Base-by-base conservation (phyloP, 768 basidiomycete genomes). In the Mrakia frigida region DNA sequence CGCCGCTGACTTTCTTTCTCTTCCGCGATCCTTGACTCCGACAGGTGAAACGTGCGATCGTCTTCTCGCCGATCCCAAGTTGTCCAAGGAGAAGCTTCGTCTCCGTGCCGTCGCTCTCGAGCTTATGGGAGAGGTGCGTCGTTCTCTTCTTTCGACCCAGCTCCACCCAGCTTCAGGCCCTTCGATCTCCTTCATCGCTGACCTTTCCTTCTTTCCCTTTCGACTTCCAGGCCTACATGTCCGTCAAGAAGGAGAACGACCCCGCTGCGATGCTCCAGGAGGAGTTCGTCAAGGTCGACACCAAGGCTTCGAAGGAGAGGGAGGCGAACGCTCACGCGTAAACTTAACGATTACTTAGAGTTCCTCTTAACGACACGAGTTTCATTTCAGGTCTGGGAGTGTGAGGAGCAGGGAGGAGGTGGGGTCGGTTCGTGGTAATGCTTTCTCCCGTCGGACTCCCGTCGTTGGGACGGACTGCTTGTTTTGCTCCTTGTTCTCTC, bases 281-380 rank as follows among this genome's bases (percentile, higher is more conserved):
- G 53, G 67, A 83, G 33, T 83, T 82, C 68, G 82, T 82, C 74
- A 81, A 82, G 74, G 81, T 83, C 37, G 82, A 83, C 23, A 83
- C 82, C 14, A 78, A 81, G 14, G 80, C 82, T 6, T 82, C 81
- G 9, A 83, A 82, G 70, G 80, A 80, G 69, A 79, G 82, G 9
- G 82, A 83, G 56, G 81, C 79, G 0, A 50, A 50, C 46, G 46
- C 46, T 50, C 46, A 50, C 21, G 16, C 46, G 1, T 18, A 50
- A 41, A 41, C 39, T 5, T 41, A 41, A 3, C 18, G 10, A 14
- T 50, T 50, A 2, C 6, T 50, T 50, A 50, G 46, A 50, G 16
- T 50, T 50, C 2, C 18, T 50, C 46, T 50, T 50, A 50, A 50
- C 46, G 46, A 50, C 46, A 50, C 16, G 46, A 50, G 46, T 18